Conservation (phyloP, 179 eudicot genomes). For the Beta lomatogona region DNA sequence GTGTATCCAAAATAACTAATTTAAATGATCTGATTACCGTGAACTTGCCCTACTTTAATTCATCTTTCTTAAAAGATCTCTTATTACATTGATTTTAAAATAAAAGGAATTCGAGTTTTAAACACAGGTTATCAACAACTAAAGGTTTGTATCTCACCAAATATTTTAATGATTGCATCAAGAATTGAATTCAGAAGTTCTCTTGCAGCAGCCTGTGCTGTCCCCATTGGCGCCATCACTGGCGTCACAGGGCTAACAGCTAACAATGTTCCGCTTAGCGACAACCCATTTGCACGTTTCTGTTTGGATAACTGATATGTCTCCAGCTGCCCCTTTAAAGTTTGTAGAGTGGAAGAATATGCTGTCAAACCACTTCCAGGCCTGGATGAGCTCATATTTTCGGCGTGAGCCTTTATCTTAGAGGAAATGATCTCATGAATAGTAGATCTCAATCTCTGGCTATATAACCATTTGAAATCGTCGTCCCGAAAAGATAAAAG, state of each 20-base stretch:
- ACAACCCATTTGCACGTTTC: slow-evolving; percentile 72
- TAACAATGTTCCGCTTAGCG: slow-evolving; percentile 62
- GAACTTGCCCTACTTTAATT: not conserved
- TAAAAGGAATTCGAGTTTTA: not conserved
- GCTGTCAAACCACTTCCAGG: slow-evolving; percentile 58
- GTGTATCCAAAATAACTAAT: not conserved
- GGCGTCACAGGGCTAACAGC: slow-evolving; percentile 96
- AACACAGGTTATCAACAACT: not conserved
- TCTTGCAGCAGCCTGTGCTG: slow-evolving; percentile 85
- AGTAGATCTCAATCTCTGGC: slow-evolving; percentile 96
- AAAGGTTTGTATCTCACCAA: slow-evolving; percentile 58
- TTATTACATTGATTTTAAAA: not conserved
- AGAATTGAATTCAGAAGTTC: slow-evolving; percentile 84
- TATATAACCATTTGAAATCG: slow-evolving; percentile 39
- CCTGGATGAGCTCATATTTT: slow-evolving; percentile 57
- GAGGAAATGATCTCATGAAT: slow-evolving; percentile 80
- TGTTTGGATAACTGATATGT: slow-evolving; percentile 70
- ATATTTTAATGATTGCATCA: slow-evolving; percentile 72
- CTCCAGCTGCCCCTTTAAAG: slow-evolving; percentile 79
- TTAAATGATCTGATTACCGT: not conserved
- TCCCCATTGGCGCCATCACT: slow-evolving; percentile 91
- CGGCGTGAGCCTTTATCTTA: slow-evolving; percentile 80
- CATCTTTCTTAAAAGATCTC: not conserved
- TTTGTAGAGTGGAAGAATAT: slow-evolving; percentile 60
- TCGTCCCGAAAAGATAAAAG: not conserved